Conservation (phyloP, 2,329 filamentous ascomycete species). For the Lojkania enalia region DNA sequence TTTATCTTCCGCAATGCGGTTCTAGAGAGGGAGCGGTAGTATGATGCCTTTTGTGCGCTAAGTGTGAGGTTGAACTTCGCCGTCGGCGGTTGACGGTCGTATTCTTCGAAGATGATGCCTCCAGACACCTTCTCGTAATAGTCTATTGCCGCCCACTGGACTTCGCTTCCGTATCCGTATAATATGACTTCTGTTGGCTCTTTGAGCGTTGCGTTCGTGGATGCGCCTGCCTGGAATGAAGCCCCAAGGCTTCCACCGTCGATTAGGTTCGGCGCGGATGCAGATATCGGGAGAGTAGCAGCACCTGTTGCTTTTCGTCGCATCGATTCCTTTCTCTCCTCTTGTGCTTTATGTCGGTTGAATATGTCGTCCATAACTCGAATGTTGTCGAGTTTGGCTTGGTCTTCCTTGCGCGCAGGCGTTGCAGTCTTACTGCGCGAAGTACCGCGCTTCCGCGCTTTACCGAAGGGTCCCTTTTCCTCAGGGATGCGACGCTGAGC, state of each 20-base stretch:
- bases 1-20: conserved; percentile 80
- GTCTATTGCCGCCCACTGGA: conserved; percentile 80
- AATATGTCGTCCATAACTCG: conserved; percentile 54
- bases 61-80: conserved; percentile 74
- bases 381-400: conserved; percentile 48
- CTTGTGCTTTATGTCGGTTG: conserved; percentile 36
- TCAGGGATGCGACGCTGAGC: conserved; percentile 58
- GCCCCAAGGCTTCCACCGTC: conserved; percentile 30
- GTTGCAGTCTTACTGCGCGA: conserved; percentile 62
- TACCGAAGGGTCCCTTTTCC: conserved; percentile 66
- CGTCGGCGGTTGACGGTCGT: conserved; percentile 79
- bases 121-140: conserved; percentile 82
- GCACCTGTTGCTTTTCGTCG: conserved; percentile 25
- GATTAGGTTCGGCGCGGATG: conserved; percentile 37
- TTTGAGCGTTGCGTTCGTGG: conserved; percentile 46
- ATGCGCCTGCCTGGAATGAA: conserved; percentile 32
- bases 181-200: conserved; percentile 79
- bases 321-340: conserved; percentile 34
- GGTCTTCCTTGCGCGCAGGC: conserved; percentile 61
- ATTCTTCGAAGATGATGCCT: conserved; percentile 88
- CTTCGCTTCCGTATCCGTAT: conserved; percentile 73
- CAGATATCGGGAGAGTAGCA: conserved; percentile 30
- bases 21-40: conserved; percentile 67
- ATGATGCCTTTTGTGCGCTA: conserved; percentile 71
- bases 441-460: conserved; percentile 48